A percentile compares a stretch with the other conserved stretches of the same genome.
phyloP scores from a whole-genome alignment of 768 basidiomycete genomes.

The Boletus rufocinnamomeus region DNA sequence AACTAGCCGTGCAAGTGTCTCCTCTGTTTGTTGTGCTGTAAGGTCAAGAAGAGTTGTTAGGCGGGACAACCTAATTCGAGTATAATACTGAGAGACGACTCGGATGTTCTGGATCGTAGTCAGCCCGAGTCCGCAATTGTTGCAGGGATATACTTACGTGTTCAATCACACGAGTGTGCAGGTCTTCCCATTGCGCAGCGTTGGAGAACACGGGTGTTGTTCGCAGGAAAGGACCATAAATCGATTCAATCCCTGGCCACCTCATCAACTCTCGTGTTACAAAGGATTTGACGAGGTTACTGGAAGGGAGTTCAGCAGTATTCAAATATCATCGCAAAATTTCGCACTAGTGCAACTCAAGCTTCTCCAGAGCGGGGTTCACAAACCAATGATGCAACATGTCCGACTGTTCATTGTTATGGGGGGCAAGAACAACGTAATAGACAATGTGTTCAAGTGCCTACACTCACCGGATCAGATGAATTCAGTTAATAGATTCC shows the following conservation, averaged over 20 bases:
- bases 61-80: conserved; percentile 82
- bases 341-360: conserved; percentile 83
- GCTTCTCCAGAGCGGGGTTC: conserved; percentile 76
- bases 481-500: neutral
- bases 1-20: conserved; percentile 85
- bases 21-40: conserved; percentile 77
- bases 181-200: conserved; percentile 88
- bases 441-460: conserved; percentile 94
- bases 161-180: conserved; percentile 94
- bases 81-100: conserved; percentile 92
- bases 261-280: conserved; percentile 91
- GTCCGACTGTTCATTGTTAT: conserved; percentile 97
- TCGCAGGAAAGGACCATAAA: conserved; percentile 84
- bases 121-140: neutral
- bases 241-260: conserved; percentile 89
- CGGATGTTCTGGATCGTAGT: conserved; percentile 78
- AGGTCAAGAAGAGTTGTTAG: conserved; percentile 89
- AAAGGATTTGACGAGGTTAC: conserved; percentile 93
- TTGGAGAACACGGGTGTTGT: conserved; percentile 79
- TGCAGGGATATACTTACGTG: conserved; percentile 61
- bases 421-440: conserved; percentile 89
- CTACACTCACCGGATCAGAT: conserved; percentile 40
- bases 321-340: conserved; percentile 5
- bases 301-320: conserved; percentile 35
- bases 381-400: conserved; percentile 87